These are phyloP conservation scores for Starmerella gropengiesseri DNA, from an alignment of 805 yeast genomes.

Conservation along the genomic window DNA sequence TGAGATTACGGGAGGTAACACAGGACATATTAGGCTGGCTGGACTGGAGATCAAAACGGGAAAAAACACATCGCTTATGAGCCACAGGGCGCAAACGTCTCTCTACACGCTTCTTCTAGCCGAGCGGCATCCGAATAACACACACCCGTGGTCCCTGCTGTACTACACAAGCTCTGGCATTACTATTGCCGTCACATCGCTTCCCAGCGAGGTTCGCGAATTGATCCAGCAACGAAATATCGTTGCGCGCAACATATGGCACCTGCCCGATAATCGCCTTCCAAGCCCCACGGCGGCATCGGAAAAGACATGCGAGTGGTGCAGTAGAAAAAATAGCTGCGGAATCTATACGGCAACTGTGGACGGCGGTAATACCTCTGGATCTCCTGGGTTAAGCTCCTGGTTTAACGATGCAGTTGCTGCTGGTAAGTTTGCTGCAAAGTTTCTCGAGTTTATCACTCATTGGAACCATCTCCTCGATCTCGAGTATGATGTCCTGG, in stretches of 20 bases:
- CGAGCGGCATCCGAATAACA: constrained; percentile 61
- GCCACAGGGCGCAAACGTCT: constrained; percentile 80
- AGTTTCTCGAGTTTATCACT: constrained; percentile 46
- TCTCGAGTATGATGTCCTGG: constrained; percentile 62
- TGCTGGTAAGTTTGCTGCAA: constrained; percentile 23
- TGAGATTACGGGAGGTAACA: constrained; percentile 22
- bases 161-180: constrained; percentile 59
- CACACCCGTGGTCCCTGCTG: constrained; percentile 52
- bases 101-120: constrained; percentile 67
- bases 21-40: constrained; percentile 36
- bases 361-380: constrained; percentile 12
- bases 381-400: not conserved
- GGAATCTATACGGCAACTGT: constrained; percentile 22
- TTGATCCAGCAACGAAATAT: constrained; percentile 63
- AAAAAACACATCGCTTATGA: constrained; percentile 37
- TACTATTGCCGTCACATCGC: constrained; percentile 44
- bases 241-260: constrained; percentile 46
- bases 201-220: constrained; percentile 48
- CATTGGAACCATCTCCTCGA: constrained; percentile 67
- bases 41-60: constrained; percentile 94
- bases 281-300: constrained; percentile 20
- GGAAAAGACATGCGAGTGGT: constrained; percentile 30
- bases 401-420: constrained; percentile 6
- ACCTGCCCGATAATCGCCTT: constrained; percentile 8
- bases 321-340: constrained; percentile 25